Percentiles rank a stretch among this genome's conserved stretches.
These are phyloP conservation scores for Microdochium paspali DNA, from an alignment of 2,329 filamentous ascomycete genomes.

Conservation along the genomic window DNA sequence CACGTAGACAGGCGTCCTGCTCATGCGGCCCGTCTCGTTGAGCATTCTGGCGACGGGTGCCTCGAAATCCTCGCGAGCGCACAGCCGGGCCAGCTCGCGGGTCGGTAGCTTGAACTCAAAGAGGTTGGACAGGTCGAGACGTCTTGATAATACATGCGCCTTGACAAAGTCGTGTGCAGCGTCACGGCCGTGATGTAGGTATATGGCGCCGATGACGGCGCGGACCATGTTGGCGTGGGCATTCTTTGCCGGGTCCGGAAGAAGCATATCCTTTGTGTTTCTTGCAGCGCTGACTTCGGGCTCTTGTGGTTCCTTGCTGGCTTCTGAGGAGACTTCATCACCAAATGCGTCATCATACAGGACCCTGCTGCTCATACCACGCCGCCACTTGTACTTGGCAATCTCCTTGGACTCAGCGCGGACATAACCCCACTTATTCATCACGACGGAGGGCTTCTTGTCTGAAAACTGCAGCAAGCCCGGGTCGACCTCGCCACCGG, in stretches of 20 bases:
- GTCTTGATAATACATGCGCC: slow-evolving; percentile 72
- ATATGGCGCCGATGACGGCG: slow-evolving; percentile 75
- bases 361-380: slow-evolving; percentile 66
- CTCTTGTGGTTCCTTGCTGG: slow-evolving; percentile 9
- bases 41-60: slow-evolving; percentile 77
- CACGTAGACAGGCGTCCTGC: slow-evolving; percentile 80
- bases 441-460: slow-evolving; percentile 31
- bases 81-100: slow-evolving; percentile 73
- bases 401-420: slow-evolving; percentile 39
- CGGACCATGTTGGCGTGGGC: slow-evolving; percentile 72
- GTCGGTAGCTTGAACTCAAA: slow-evolving; percentile 82
- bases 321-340: slow-evolving; percentile 33
- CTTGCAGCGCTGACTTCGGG: slow-evolving; percentile 10
- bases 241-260: slow-evolving; percentile 10
- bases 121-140: slow-evolving; percentile 64
- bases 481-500: slow-evolving; percentile 85
- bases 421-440: slow-evolving; percentile 40
- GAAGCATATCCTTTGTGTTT: slow-evolving; percentile 12
- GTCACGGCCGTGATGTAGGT: slow-evolving; percentile 72
- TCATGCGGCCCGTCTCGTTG: slow-evolving; percentile 80
- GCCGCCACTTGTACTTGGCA: slow-evolving; percentile 45
- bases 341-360: slow-evolving; percentile 82
- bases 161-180: slow-evolving; percentile 76
- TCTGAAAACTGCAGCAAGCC: slow-evolving; percentile 75
- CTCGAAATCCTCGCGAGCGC: slow-evolving; percentile 83